Base-by-base conservation (phyloP, 352 stramenopile genomes). In the Aphanomyces euteiches region DNA sequence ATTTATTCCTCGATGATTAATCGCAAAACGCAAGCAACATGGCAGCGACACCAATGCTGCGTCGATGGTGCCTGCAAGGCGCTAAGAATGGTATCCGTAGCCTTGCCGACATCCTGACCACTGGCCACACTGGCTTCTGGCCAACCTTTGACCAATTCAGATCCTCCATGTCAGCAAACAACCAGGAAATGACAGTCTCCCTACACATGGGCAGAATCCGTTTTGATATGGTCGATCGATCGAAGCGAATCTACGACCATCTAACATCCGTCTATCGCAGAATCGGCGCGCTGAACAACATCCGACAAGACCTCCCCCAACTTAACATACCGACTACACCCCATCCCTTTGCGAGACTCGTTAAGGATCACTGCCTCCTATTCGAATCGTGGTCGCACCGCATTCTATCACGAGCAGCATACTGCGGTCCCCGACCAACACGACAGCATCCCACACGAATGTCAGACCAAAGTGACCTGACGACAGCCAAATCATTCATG, bases 201-300 rank as follows among this genome's bases (percentile, higher is more conserved):
- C 12, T 66, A 5, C 5, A 53, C 28, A 10, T 3, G 4, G 15
- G 5, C 12, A 6, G 39, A 19, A 66, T 66, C 19, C 17, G n/a
- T 13, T 10, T 53, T 10, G n/a, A 21, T 28, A 38, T 34, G 43
- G 43, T 38, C 12, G n/a, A 21, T 4, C 8, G 34, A n/a, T 56
- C 40, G 10, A 17, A n/a, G 5, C 5, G 41, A 28, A 47, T 59
- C 4, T 69, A 69, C 61, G 21, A 45, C 12, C 61, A 69, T 38
- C 45, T 69, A 13, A 34, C 8, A 6, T 10, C 2, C 28, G 3
- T 60, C 34, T 59, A 60, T 40, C 15, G 38, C 40, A 41, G 43
- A 10, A 47, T 69, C 36, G 12, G 17, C 13, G 21, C 50, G 10
- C 15, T 12, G 13, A 1, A 37, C 15, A 10, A 10, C 15, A 10